A percentile compares a stretch with the other conserved stretches of the same genome.
phyloP scores from a whole-genome alignment of 495 filamentous ascomycete species.

The Penicillium goetzii region DNA sequence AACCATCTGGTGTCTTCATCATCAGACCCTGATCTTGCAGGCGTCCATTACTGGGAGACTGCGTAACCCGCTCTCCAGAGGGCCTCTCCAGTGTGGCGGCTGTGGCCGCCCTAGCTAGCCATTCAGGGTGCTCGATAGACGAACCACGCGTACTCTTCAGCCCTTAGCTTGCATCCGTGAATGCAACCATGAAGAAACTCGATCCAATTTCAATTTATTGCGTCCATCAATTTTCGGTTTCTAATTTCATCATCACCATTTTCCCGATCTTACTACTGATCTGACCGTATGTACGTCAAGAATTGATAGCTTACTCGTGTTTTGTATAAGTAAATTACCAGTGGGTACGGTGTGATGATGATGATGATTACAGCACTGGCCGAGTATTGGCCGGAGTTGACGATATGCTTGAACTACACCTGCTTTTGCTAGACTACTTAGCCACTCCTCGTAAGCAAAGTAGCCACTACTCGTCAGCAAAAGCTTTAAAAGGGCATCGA shows the following conservation, averaged over 20 bases:
- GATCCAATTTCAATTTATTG: neutral
- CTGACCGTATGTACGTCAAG: neutral
- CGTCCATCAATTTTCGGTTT: too few species aligned
- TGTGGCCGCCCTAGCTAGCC: too few species aligned
- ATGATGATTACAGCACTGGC: constrained; percentile 1
- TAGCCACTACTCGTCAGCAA: neutral
- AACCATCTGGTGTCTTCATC: too few species aligned
- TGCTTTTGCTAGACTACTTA: constrained; percentile 1
- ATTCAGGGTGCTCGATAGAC: neutral
- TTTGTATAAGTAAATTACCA: constrained; percentile 4
- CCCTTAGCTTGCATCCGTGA: neutral
- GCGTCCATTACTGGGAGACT: constrained; percentile 3
- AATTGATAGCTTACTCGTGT: neutral
- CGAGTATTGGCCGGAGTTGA: constrained; percentile 1
- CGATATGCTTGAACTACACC: neutral
- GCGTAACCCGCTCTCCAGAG: neutral
- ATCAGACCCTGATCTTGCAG: constrained; percentile 4
- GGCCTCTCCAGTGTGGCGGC: neutral
- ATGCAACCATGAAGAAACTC: constrained; percentile 1
- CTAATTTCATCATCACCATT: neutral
- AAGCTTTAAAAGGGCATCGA: neutral
- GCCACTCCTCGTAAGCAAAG: too few species aligned
- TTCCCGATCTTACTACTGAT: neutral
- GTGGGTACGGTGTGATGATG: neutral
- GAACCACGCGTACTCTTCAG: neutral